Conservation (phyloP, 257 asterid species). For the Solanum okadae region DNA sequence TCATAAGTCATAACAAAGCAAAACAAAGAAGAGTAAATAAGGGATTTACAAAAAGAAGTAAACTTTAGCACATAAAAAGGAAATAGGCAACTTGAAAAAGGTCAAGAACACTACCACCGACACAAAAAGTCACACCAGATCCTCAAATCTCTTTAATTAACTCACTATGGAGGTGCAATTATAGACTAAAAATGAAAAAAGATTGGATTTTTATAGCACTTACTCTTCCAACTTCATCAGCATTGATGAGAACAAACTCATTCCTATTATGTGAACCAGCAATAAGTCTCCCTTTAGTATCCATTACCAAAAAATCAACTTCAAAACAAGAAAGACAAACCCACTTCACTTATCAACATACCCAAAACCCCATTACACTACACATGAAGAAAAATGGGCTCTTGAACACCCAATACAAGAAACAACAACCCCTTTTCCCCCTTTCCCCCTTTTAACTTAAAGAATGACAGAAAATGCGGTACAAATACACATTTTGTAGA, state of each 20-base stretch:
- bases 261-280: constrained; percentile 97
- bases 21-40: neutral
- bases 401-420: constrained; percentile 8
- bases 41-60: neutral
- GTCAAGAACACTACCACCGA: constrained; percentile 2
- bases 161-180: neutral
- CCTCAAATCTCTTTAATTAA: neutral
- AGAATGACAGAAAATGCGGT: constrained; percentile 47
- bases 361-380: neutral
- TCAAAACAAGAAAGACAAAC: neutral
- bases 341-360: constrained; percentile 1
- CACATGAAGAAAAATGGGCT: neutral
- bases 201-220: constrained; percentile 10
- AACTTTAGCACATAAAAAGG: neutral
- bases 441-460: constrained; percentile 1
- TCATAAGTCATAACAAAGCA: neutral
- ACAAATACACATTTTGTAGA: constrained; percentile 16
- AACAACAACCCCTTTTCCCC: neutral
- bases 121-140: neutral
- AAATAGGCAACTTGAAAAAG: constrained; percentile 5
- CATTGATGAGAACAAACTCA: constrained; percentile 95
- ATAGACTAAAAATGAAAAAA: neutral
- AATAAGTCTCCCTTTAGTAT: constrained; percentile 87
- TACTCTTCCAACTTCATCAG: constrained; percentile 96
- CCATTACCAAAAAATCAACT: constrained; percentile 33